Evolutionary conservation across 129 eudicot species (phyloP).

Genomic region (Helianthus tuberosus): DNA sequence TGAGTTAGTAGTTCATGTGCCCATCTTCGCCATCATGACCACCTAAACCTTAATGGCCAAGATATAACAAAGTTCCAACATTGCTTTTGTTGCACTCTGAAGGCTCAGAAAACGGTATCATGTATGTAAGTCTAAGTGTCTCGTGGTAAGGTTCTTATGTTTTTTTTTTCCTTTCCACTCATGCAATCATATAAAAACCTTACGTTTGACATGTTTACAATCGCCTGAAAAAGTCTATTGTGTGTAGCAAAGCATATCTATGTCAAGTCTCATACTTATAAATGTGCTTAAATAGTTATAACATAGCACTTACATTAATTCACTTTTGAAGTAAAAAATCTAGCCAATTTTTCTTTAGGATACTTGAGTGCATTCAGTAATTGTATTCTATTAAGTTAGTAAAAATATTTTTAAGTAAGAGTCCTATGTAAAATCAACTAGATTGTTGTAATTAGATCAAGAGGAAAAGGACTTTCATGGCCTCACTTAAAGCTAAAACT

Average conservation of each 20-base stretch:
- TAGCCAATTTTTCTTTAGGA: no score
- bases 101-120: background rate
- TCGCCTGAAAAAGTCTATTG: background rate
- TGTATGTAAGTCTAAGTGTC: conserved; percentile 1
- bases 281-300: background rate
- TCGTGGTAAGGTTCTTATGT: background rate
- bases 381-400: no score
- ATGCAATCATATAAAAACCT: conserved; percentile 1
- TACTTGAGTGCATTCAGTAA: no score
- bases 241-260: background rate
- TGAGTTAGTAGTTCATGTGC: conserved; percentile 95
- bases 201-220: background rate
- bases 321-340: no score
- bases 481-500: no score
- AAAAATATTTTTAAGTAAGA: no score
- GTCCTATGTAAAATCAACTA: no score
- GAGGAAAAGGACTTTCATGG: no score
- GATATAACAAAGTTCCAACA: conserved; percentile 10
- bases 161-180: background rate
- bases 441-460: no score
- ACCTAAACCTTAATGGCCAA: conserved; percentile 47
- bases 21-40: conserved; percentile 98
- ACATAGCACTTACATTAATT: no score
- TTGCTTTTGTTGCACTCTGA: conserved; percentile 6
- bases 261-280: background rate